A percentile compares a stretch with the other conserved stretches of the same genome.
These are phyloP conservation scores for Vitis hybrid DNA, from an alignment of 177 flowering plant species.

Conservation along the genomic window DNA sequence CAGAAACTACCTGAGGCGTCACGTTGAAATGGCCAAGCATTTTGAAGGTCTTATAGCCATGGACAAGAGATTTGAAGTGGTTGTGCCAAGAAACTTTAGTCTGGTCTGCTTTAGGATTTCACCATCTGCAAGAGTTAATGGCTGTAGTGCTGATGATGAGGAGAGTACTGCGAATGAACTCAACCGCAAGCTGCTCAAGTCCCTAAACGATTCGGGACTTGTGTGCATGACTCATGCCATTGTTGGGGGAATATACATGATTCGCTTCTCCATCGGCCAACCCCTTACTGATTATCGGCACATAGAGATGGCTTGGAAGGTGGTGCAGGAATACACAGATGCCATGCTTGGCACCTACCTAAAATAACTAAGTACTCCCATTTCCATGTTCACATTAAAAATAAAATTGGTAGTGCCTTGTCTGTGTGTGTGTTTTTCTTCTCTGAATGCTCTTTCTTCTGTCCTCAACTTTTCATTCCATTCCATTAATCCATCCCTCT, in stretches of 20 bases:
- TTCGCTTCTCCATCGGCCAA: constrained; percentile 55
- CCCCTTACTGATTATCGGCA: constrained; percentile 50
- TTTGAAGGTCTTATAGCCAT: constrained; percentile 39
- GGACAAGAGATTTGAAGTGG: constrained; percentile 42
- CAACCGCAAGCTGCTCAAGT: constrained; percentile 42
- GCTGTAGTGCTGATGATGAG: neutral
- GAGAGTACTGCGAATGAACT: constrained; percentile 21
- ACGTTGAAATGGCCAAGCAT: constrained; percentile 53
- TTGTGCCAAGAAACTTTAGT: constrained; percentile 36
- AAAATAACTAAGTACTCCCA: too few species aligned
- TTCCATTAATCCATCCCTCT: too few species aligned
- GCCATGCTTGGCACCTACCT: neutral
- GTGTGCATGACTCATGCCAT: constrained; percentile 55
- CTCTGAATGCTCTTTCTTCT: too few species aligned
- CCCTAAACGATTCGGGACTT: constrained; percentile 41
- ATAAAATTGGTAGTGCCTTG: too few species aligned
- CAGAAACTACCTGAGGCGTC: constrained; percentile 37
- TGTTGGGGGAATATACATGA: constrained; percentile 46
- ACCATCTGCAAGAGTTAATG: constrained; percentile 9
- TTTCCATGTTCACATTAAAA: too few species aligned
- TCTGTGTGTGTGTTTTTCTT: too few species aligned
- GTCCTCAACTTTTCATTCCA: too few species aligned
- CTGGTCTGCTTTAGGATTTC: constrained; percentile 50
- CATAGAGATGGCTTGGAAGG: constrained; percentile 51
- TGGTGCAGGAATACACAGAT: constrained; percentile 33